A percentile compares a stretch with the other conserved stretches of the same genome.
phyloP scores from a whole-genome alignment of 345 rosid species.

The Sonneratia caseolaris region DNA sequence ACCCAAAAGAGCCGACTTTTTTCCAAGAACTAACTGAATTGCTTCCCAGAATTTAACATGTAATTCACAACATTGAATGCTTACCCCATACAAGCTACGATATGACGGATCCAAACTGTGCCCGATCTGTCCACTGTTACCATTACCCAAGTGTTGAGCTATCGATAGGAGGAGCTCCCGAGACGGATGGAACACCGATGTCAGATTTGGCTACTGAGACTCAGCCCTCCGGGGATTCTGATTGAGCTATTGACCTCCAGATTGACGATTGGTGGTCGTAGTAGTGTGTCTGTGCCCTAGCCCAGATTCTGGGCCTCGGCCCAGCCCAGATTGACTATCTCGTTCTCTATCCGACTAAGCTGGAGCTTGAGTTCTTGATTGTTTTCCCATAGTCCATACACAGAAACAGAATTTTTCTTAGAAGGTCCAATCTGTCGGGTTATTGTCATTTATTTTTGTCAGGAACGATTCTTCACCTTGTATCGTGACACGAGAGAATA shows the following conservation, averaged over 20 bases:
- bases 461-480: too few species aligned
- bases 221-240: neutral
- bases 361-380: neutral
- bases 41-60: neutral
- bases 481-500: too few species aligned
- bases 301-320: neutral
- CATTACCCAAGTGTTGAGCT: conserved; percentile 13
- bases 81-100: conserved; percentile 53
- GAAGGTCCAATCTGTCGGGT: too few species aligned
- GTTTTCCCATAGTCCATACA: too few species aligned
- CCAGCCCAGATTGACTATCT: neutral
- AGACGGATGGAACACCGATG: neutral
- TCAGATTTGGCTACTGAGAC: neutral
- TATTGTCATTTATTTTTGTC: too few species aligned
- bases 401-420: too few species aligned
- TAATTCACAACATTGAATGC: conserved; percentile 3
- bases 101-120: conserved; percentile 39
- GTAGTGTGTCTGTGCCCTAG: neutral
- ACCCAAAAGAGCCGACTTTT: neutral
- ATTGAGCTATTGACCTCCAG: neutral
- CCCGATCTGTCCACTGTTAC: conserved; percentile 22
- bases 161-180: neutral
- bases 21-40: too few species aligned
- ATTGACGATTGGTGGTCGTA: neutral
- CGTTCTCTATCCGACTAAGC: neutral